Evolutionary conservation across 306 rosid genomes (phyloP).

Genomic region (Spatholobus suberectus): DNA sequence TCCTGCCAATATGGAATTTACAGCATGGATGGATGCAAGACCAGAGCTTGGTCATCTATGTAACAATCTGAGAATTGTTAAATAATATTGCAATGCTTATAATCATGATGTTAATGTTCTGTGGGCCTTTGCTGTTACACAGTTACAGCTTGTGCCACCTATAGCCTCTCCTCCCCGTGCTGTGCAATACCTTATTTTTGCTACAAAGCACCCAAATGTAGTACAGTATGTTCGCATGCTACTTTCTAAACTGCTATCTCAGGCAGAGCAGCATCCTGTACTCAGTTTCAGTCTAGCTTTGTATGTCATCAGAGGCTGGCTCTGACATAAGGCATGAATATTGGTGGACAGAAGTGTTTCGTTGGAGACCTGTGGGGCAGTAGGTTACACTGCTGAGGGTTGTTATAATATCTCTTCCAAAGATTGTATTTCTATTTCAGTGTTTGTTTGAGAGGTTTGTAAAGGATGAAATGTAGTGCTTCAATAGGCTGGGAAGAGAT

Average conservation of each 20-base stretch:
- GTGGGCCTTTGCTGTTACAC: conserved; percentile 34
- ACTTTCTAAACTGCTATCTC: background rate
- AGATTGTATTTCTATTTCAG: conserved; percentile 33
- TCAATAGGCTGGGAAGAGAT: conserved; percentile 23
- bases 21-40: conserved; percentile 80
- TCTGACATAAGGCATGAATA: background rate
- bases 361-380: background rate
- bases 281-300: background rate
- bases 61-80: conserved; percentile 78
- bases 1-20: conserved; percentile 51
- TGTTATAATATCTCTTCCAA: conserved; percentile 29
- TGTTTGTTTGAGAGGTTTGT: conserved; percentile 17
- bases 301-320: conserved; percentile 24
- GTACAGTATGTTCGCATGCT: background rate
- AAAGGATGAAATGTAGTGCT: conserved; percentile 1
- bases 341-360: conserved; percentile 30
- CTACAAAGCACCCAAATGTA: background rate
- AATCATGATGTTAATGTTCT: conserved; percentile 35
- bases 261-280: conserved; percentile 26
- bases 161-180: background rate
- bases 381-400: conserved; percentile 24
- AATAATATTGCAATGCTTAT: conserved; percentile 46
- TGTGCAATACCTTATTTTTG: background rate
- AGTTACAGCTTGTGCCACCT: background rate
- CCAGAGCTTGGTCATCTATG: conserved; percentile 90